These are phyloP conservation scores for Phytopythium helicoides DNA, from an alignment of 352 stramenopile species.

Conservation along the genomic window DNA sequence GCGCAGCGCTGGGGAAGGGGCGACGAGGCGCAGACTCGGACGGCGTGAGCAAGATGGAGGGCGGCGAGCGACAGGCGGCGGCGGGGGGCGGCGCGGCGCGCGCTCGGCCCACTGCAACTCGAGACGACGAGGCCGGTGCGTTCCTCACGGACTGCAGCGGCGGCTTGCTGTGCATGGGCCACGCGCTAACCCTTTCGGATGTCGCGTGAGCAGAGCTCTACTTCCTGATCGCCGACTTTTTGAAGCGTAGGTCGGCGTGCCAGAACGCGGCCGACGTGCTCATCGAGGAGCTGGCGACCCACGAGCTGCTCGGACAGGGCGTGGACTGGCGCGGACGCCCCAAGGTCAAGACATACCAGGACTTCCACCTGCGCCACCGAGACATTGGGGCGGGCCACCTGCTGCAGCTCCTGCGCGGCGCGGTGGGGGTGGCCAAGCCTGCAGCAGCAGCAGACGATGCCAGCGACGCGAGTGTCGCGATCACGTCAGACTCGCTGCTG, in stretches of 20 bases:
- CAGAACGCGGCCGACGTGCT: constrained; percentile 57
- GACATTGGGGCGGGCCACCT: constrained; percentile 68
- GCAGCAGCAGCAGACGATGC: constrained; percentile 9
- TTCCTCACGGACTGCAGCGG: neutral
- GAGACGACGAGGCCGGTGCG: neutral
- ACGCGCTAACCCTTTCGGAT: too few species aligned
- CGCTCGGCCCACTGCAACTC: too few species aligned
- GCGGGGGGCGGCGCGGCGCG: neutral
- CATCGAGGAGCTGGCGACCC: constrained; percentile 61
- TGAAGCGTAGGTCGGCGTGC: constrained; percentile 66
- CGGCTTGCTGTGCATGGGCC: too few species aligned
- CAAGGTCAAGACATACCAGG: constrained; percentile 59
- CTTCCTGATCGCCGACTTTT: constrained; percentile 85
- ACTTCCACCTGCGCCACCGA: constrained; percentile 73
- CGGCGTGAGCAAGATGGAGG: neutral
- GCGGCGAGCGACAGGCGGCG: neutral
- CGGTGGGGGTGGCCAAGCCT: constrained; percentile 7
- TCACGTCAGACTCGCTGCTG: constrained; percentile 38
- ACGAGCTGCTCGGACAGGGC: constrained; percentile 49
- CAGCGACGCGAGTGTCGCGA: constrained; percentile 9
- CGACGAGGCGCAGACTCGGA: neutral
- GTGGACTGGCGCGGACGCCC: constrained; percentile 64
- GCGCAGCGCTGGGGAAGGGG: too few species aligned
- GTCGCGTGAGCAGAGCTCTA: constrained; percentile 79
- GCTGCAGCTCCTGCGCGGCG: constrained; percentile 44